Evolutionary conservation across 805 yeast genomes (phyloP).

Genomic region (Metschnikowia colocasiae): DNA sequence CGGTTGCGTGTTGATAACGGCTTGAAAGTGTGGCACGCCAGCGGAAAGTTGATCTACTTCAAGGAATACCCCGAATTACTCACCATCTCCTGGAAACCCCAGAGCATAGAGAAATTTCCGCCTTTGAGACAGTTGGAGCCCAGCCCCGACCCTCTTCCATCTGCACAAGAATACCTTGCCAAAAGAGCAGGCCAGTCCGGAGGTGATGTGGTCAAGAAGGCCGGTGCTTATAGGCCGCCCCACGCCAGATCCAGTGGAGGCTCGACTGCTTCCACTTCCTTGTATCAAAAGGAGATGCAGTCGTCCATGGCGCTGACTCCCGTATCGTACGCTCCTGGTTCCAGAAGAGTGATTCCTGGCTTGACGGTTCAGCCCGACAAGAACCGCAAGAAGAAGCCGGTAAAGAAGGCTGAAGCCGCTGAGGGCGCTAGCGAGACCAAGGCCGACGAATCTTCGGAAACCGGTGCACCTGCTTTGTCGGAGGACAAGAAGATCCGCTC

Average conservation of each 20-base stretch:
- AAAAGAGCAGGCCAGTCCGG: slow-evolving; percentile 35
- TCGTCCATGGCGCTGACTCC: slow-evolving; percentile 15
- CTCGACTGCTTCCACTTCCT: slow-evolving; percentile 42
- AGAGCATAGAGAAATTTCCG: slow-evolving; percentile 51
- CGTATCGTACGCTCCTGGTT: slow-evolving; percentile 24
- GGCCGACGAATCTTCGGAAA: neutral
- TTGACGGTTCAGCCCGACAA: slow-evolving; percentile 50
- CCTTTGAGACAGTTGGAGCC: slow-evolving; percentile 46
- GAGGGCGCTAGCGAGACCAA: slow-evolving; percentile 19
- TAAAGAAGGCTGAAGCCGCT: slow-evolving; percentile 11
- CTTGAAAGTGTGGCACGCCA: slow-evolving; percentile 86
- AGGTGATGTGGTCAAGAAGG: slow-evolving; percentile 43
- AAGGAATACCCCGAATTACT: slow-evolving; percentile 80
- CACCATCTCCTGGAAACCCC: slow-evolving; percentile 82
- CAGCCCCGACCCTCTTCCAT: slow-evolving; percentile 65
- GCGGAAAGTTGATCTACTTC: slow-evolving; percentile 74
- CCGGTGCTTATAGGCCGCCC: slow-evolving; percentile 96
- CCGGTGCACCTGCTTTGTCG: slow-evolving; percentile 42
- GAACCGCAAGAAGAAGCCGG: slow-evolving; percentile 22
- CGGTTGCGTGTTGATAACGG: slow-evolving; percentile 96
- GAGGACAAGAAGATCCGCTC: slow-evolving; percentile 94
- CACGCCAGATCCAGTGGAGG: slow-evolving; percentile 64
- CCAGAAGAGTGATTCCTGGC: slow-evolving; percentile 51
- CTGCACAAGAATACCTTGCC: slow-evolving; percentile 58
- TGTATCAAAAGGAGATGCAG: slow-evolving; percentile 55